phyloP scores from a whole-genome alignment of 164 flowering plant genomes.

The Akebia trifoliata region DNA sequence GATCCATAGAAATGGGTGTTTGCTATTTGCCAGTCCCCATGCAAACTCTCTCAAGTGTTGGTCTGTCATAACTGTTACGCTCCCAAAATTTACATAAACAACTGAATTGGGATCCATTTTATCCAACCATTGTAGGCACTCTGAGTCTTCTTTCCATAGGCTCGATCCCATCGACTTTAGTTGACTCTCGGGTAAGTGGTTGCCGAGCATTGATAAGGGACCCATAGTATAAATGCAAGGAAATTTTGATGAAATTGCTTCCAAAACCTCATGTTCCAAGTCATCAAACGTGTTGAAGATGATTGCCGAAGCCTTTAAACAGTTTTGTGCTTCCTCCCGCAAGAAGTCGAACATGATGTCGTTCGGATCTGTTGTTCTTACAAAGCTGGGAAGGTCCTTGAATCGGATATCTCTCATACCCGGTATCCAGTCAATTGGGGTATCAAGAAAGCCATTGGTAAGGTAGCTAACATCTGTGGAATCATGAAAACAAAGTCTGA shows the following conservation, averaged over 20 bases:
- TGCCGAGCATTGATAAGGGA: constrained; percentile 16
- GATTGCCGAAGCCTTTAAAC: constrained; percentile 19
- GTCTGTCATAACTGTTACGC: constrained; percentile 25
- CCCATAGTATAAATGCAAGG: constrained; percentile 31
- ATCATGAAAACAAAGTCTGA: background rate
- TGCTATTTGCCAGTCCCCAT: constrained; percentile 35
- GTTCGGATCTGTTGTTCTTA: constrained; percentile 24
- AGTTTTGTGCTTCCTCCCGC: constrained; percentile 18
- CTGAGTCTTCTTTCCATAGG: constrained; percentile 34
- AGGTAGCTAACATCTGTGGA: constrained; percentile 30
- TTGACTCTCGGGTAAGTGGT: background rate
- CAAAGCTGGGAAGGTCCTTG: constrained; percentile 34
- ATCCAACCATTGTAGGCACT: constrained; percentile 34
- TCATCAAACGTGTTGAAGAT: constrained; percentile 26
- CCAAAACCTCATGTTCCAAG: constrained; percentile 15
- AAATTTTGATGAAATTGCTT: constrained; percentile 12
- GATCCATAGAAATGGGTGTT: constrained; percentile 35
- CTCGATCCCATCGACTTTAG: constrained; percentile 18
- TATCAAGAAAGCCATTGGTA: constrained; percentile 34
- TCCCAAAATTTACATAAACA: constrained; percentile 33
- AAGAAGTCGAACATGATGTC: constrained; percentile 30
- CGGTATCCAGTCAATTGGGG: constrained; percentile 33
- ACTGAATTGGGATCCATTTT: constrained; percentile 18
- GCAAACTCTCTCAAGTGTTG: constrained; percentile 33
- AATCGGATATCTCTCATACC: constrained; percentile 35